phyloP scores from a whole-genome alignment of 208 protist species.

The Leishmania tropica region DNA sequence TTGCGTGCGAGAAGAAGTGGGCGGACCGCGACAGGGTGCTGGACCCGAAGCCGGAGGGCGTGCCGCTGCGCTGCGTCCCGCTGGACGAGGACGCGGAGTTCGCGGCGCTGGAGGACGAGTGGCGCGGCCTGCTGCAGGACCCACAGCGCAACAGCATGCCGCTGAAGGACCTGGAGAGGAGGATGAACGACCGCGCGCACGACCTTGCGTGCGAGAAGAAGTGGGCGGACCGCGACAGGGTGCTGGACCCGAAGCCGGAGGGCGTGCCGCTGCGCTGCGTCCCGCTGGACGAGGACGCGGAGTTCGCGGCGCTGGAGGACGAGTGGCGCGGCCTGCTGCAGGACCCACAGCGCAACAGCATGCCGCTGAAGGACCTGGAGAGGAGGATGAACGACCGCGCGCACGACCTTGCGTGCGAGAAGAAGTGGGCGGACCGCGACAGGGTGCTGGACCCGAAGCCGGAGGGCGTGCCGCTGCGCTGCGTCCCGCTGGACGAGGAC shows the following conservation, averaged over 20 bases:
- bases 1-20: constrained; percentile 12
- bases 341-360: constrained; percentile 2
- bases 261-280: constrained; percentile 48
- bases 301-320: constrained; percentile 36
- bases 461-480: constrained; percentile 47
- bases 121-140: constrained; percentile 9
- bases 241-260: constrained; percentile 46
- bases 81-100: constrained; percentile 49
- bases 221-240: constrained; percentile 33
- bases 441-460: constrained; percentile 39
- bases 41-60: constrained; percentile 47
- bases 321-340: constrained; percentile 20
- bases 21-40: constrained; percentile 40
- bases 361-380: constrained; percentile 35
- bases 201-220: constrained; percentile 47
- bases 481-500: constrained; percentile 44
- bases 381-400: constrained; percentile 37
- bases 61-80: constrained; percentile 34
- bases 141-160: background rate
- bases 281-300: constrained; percentile 38
- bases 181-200: constrained; percentile 49
- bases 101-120: constrained; percentile 28
- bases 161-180: constrained; percentile 16
- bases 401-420: constrained; percentile 41
- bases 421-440: constrained; percentile 42